Evolutionary conservation across 1,284 basidiomycete genomes (phyloP), one percentile per base, ranked within the genome.

Genomic region (Phenoliferia sp.): DNA sequence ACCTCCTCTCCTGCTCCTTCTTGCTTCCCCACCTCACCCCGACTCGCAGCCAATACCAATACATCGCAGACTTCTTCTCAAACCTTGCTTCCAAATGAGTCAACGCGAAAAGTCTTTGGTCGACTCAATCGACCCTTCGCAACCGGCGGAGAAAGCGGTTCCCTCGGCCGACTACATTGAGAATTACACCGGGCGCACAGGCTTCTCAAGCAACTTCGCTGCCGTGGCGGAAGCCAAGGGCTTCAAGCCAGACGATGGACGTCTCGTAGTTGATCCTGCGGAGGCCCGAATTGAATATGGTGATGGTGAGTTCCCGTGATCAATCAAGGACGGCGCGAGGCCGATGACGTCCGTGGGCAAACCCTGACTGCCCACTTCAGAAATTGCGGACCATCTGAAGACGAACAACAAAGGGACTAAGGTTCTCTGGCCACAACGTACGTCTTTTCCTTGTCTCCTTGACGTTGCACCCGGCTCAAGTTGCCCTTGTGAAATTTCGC

Each of bases 401-500:
- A 77, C 84, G 2, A 81, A 81, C 1, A 63, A 68, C 22, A 81
- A 83, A 65, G 84, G 84, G 0, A 81, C 80, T n/a, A 83, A 82
- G 63, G 81, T 85, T 19, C 78, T 85, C 3, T 85, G 84, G 83
- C 86, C 86, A 0, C 86, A 88, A 75, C 87, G 86, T 19, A 83
- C 84, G 3, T 64, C n/a, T 0, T 2, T 12, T 35, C 26, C n/a
- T 62, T 10, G 31, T 12, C 54, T 32, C 28, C 28, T 9, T 57
- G 3, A n/a, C 26, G 3, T 32, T 56, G n/a, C 54, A n/a, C 3
- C 54, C 15, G 22, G 28, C n/a, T 56, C 54, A 56, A 19, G 50
- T n/a, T 54, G 12, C 50, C 9, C 15, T 26, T 9, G 10, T 28
- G 50, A 7, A 10, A 7, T 28, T 54, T 9, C 15, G 7, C 61